phyloP scores from a whole-genome alignment of 768 basidiomycete species.

The Leccinum truebloodii region DNA sequence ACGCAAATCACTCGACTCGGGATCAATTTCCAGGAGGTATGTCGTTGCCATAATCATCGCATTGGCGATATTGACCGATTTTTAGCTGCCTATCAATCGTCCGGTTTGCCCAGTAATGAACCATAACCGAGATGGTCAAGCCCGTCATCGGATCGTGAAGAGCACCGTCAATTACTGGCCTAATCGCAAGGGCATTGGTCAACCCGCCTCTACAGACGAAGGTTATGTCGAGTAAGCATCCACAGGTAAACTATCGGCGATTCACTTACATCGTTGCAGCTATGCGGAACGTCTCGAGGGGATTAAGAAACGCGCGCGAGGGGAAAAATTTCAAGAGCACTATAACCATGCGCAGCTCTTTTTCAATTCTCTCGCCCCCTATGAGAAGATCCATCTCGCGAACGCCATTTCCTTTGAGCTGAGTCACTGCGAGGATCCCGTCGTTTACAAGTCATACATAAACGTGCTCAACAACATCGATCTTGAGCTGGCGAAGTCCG shows the following conservation, averaged over 20 bases:
- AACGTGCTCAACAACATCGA: slow-evolving; percentile 72
- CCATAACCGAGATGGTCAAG: slow-evolving; percentile 62
- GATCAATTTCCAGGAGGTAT: slow-evolving; percentile 71
- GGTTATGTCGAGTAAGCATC: slow-evolving; percentile 56
- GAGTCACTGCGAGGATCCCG: slow-evolving; percentile 76
- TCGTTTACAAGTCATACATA: slow-evolving; percentile 69
- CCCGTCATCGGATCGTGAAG: slow-evolving; percentile 57
- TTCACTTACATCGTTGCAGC: slow-evolving; percentile 33
- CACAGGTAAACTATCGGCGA: not conserved
- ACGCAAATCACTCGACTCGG: slow-evolving; percentile 83
- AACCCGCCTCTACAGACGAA: slow-evolving; percentile 46
- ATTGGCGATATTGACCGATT: not conserved
- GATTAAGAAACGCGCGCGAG: slow-evolving; percentile 61
- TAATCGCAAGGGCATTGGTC: slow-evolving; percentile 58
- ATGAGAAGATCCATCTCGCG: slow-evolving; percentile 74
- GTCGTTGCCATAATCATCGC: slow-evolving; percentile 1
- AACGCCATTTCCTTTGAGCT: slow-evolving; percentile 80
- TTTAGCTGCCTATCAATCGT: slow-evolving; percentile 77
- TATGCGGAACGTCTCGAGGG: slow-evolving; percentile 51
- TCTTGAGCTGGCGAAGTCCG: slow-evolving; percentile 64
- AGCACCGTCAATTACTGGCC: slow-evolving; percentile 79
- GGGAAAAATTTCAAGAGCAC: slow-evolving; percentile 78
- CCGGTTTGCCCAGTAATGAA: slow-evolving; percentile 76
- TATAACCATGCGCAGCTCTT: slow-evolving; percentile 75
- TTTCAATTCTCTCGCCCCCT: slow-evolving; percentile 71